A percentile compares a stretch with the other conserved stretches of the same genome.
These are phyloP conservation scores for Gryganskiella cystojenkinii DNA, from an alignment of 192 early-diverging fungal species.

Conservation along the genomic window DNA sequence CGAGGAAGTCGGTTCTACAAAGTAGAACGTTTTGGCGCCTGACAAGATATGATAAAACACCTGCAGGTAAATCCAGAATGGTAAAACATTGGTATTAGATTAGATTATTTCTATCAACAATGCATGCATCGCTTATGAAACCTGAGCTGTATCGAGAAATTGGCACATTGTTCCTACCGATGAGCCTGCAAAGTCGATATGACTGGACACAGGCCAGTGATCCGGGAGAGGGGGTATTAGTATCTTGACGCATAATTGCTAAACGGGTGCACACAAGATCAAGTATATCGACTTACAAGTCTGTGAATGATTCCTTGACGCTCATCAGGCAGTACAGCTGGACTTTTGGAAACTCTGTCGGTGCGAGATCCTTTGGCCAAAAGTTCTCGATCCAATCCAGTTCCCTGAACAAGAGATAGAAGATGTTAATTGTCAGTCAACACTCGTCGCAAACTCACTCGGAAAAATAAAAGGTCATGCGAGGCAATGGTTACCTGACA, in stretches of 20 bases:
- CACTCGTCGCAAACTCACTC: background rate
- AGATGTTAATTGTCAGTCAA: background rate
- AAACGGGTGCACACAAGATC: background rate
- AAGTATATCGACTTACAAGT: slow-evolving; percentile 67
- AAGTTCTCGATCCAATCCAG: slow-evolving; percentile 90
- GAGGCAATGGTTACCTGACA: slow-evolving; percentile 62
- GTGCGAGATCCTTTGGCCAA: slow-evolving; percentile 79
- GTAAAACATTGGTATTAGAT: background rate
- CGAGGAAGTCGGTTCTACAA: slow-evolving; percentile 82
- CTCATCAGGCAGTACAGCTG: slow-evolving; percentile 96
- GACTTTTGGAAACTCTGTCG: slow-evolving; percentile 83
- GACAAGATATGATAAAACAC: slow-evolving; percentile 93
- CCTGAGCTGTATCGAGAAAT: background rate
- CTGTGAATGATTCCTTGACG: slow-evolving; percentile 91
- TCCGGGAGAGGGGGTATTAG: background rate
- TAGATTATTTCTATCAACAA: background rate
- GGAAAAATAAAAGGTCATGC: background rate
- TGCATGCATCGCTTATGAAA: background rate
- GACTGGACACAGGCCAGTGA: slow-evolving; percentile 47
- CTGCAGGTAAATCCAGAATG: slow-evolving; percentile 73
- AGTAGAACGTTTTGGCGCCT: slow-evolving; percentile 91
- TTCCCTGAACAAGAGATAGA: slow-evolving; percentile 57
- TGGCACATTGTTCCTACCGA: slow-evolving; percentile 24
- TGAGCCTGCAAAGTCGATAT: slow-evolving; percentile 67
- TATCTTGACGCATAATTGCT: background rate